phyloP scores from a whole-genome alignment of 2,329 filamentous ascomycete genomes.

The Botryosphaeria dothidea region DNA sequence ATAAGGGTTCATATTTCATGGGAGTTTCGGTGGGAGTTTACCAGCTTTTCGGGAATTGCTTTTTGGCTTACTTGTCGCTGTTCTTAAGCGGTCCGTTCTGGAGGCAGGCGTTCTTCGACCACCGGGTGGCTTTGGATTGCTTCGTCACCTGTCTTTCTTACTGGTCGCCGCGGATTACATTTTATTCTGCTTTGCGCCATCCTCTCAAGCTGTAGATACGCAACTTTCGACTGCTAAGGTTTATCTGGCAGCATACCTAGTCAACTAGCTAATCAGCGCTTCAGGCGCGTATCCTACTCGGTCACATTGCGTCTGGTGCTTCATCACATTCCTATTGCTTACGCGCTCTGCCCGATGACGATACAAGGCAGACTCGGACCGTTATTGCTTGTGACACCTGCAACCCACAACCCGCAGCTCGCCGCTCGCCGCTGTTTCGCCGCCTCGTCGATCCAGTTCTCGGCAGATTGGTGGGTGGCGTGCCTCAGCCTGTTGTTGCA shows the following conservation, averaged over 20 bases:
- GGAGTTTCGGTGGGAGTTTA: slow-evolving; percentile 10
- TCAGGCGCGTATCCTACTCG: background rate
- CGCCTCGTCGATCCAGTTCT: slow-evolving; percentile 10
- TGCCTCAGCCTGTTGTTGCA: slow-evolving; percentile 4
- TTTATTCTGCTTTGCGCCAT: background rate
- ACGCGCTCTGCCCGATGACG: slow-evolving; percentile 11
- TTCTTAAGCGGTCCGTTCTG: slow-evolving; percentile 18
- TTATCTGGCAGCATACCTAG: slow-evolving; percentile 12
- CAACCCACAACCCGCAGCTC: background rate
- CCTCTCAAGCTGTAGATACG: slow-evolving; percentile 13
- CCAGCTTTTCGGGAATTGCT: slow-evolving; percentile 4
- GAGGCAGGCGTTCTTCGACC: slow-evolving; percentile 16
- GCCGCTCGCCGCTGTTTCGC: slow-evolving; percentile 17
- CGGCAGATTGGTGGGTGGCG: slow-evolving; percentile 10
- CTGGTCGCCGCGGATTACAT: slow-evolving; percentile 2
- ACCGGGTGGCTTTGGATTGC: slow-evolving; percentile 18
- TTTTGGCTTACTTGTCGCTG: slow-evolving; percentile 11
- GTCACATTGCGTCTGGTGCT: background rate
- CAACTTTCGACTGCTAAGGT: slow-evolving; percentile 9
- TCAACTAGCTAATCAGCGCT: slow-evolving; percentile 15
- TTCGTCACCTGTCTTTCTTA: background rate
- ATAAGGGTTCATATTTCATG: slow-evolving; percentile 9
- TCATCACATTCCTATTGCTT: slow-evolving; percentile 7
- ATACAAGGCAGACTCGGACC: background rate
- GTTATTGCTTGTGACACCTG: slow-evolving; percentile 16